Percentiles rank a stretch among this genome's conserved stretches.
Conservation (phyloP, 176 grass and related monocot genomes). For the Hordeum marinum region DNA sequence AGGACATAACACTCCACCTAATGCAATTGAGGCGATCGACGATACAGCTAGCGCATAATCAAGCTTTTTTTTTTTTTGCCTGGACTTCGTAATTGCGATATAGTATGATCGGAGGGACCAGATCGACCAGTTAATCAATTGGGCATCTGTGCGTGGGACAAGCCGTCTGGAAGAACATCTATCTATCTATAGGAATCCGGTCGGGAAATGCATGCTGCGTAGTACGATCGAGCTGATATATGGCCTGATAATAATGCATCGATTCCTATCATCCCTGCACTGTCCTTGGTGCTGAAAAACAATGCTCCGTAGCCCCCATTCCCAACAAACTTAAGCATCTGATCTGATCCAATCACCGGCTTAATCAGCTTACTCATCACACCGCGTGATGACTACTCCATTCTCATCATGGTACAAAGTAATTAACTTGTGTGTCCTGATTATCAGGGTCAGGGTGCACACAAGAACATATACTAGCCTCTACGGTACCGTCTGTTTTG, state of each 20-base stretch:
- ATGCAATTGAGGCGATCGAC: not conserved
- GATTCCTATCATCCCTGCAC: conserved; percentile 12
- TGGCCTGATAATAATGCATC: not conserved
- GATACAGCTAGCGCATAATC: not conserved
- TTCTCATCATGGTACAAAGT: no score
- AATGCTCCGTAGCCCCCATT: not conserved
- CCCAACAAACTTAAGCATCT: conserved; percentile 11
- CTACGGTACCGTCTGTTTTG: not conserved
- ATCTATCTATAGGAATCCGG: conserved; percentile 3
- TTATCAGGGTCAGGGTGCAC: no score
- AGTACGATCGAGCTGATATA: not conserved
- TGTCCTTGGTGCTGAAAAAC: not conserved
- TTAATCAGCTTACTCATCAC: not conserved
- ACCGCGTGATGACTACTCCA: not conserved
- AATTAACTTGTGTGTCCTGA: no score
- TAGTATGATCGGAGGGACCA: conserved; percentile 32
- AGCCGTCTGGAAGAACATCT: conserved; percentile 1
- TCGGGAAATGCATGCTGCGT: conserved; percentile 11
- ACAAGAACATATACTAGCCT: no score
- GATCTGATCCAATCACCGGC: not conserved
- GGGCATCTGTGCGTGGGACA: conserved; percentile 3
- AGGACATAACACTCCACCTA: conserved; percentile 36
- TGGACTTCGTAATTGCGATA: not conserved
- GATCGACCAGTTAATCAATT: not conserved
- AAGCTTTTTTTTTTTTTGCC: not conserved